phyloP scores from a whole-genome alignment of 2,329 filamentous ascomycete genomes.

The Cercospora zeina region DNA sequence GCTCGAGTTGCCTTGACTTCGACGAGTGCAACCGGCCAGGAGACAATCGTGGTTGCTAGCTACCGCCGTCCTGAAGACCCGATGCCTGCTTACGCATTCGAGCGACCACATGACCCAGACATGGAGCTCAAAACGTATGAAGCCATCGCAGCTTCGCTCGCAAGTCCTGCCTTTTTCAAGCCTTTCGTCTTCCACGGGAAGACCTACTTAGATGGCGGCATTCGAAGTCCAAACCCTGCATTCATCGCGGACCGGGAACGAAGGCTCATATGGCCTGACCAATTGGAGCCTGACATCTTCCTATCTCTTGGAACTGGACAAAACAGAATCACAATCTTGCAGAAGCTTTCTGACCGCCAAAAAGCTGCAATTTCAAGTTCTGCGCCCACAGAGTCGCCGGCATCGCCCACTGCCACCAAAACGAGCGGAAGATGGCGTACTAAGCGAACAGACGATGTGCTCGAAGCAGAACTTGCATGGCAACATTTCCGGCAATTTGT shows the following conservation, averaged over 20 bases:
- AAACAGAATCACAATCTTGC: constrained; percentile 36
- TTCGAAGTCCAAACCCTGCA: constrained; percentile 55
- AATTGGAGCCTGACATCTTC: constrained; percentile 40
- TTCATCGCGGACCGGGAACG: constrained; percentile 52
- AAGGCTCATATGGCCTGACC: constrained; percentile 41
- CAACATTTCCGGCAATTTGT: constrained; percentile 39
- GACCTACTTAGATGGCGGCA: constrained; percentile 54
- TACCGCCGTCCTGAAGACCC: constrained; percentile 45
- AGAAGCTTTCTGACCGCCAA: constrained; percentile 35
- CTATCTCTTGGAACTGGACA: constrained; percentile 41
- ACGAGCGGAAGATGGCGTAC: constrained; percentile 28
- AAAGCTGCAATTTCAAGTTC: constrained; percentile 20
- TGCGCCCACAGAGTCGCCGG: constrained; percentile 8
- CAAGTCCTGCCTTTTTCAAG: constrained; percentile 54
- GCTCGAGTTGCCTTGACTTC: constrained; percentile 49
- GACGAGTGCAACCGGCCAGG: constrained; percentile 44
- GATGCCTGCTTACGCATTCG: constrained; percentile 43
- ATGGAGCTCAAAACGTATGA: constrained; percentile 54
- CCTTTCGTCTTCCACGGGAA: constrained; percentile 51
- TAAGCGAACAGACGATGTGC: constrained; percentile 38
- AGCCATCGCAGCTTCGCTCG: constrained; percentile 54
- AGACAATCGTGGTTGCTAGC: constrained; percentile 48
- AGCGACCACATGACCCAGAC: constrained; percentile 43
- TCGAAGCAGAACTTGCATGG: constrained; percentile 43
- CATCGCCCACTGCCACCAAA: constrained; percentile 18